Evolutionary conservation across 176 grass and related monocot genomes (phyloP).

Genomic region (Areca catechu): DNA sequence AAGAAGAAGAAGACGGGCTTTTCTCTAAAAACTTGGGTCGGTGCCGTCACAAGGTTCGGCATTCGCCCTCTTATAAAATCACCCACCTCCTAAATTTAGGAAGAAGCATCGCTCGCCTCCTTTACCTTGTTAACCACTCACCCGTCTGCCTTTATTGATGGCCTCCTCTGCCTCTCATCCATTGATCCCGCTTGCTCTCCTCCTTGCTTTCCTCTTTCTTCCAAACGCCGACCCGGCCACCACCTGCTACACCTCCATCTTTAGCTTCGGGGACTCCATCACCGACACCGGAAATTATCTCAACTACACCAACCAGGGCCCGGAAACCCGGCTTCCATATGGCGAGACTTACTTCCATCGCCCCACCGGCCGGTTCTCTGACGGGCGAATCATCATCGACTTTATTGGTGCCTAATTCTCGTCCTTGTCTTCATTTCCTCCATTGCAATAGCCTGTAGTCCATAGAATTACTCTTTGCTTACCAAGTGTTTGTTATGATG

Average conservation of each 20-base stretch:
- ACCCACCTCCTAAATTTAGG: too few species aligned
- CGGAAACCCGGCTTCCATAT: conserved; percentile 34
- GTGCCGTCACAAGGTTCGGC: too few species aligned
- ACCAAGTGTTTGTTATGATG: too few species aligned
- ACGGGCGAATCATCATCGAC: conserved; percentile 62
- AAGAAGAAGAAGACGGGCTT: too few species aligned
- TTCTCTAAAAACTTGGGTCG: too few species aligned
- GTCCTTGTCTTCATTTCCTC: neutral
- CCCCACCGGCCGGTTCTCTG: conserved; percentile 64
- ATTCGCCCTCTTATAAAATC: too few species aligned
- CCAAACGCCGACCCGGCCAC: neutral
- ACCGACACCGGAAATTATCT: conserved; percentile 71
- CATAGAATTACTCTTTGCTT: neutral
- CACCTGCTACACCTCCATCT: conserved; percentile 38
- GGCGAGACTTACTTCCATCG: conserved; percentile 73
- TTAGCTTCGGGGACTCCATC: conserved; percentile 66
- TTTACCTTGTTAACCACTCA: too few species aligned
- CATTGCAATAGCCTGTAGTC: neutral
- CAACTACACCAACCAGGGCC: conserved; percentile 21
- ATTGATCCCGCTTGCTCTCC: neutral
- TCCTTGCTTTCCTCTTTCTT: neutral
- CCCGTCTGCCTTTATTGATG: too few species aligned
- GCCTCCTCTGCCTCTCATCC: too few species aligned
- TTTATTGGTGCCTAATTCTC: conserved; percentile 33
- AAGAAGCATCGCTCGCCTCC: too few species aligned